Evolutionary conservation across 768 basidiomycete genomes (phyloP), one percentile per base, ranked within the genome.

Genomic region (Panaeolus cyanescens): DNA sequence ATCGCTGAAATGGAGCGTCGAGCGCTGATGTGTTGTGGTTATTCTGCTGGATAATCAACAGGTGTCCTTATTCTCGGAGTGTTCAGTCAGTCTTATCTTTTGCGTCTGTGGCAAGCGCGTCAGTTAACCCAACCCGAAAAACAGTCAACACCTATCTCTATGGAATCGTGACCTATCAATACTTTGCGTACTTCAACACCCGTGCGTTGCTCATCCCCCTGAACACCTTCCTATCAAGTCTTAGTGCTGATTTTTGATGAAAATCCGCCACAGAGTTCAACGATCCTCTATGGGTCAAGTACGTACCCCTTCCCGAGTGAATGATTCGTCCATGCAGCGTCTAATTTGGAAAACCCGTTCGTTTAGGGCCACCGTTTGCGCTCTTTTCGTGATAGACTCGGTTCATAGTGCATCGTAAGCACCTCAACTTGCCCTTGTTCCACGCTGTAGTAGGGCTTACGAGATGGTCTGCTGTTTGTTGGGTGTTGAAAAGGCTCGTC

Each of bases 231-330:
- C n/a, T 33, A 36, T 53, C 58, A 25, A 32, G 39, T 59, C 19
- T 32, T 59, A 36, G 36, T 34, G 50, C 32, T 25, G 30, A 36
- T 33, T 54, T 50, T 4, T 3, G 15, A 8, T 50, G 25, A 50
- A 50, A 50, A 50, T 50, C 45, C 45, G 45, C 45, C 45, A 50
- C 45, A 76, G 75, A 73, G 60, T 77, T 77, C 69, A 73, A 75
- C 54, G 76, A 77, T 62, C 72, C 72, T 19, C 56, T 62, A 13
- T 71, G 74, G 67, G 73, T 77, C 62, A 74, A 70, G 75, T 77
- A 55, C 7, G 58, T 59, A 22, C 50, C n/a, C n/a, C 45, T 50
- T 50, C 25, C 45, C 22, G 12, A 20, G 39, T n/a, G n/a, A n/a
- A n/a, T n/a, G n/a, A 30, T 7, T 20, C 8, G 12, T 32, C 8